A percentile compares a stretch with the other conserved stretches of the same genome.
These are phyloP conservation scores for Aspergillaceae sp. DNA, from an alignment of 2,329 filamentous ascomycete species.

Conservation along the genomic window DNA sequence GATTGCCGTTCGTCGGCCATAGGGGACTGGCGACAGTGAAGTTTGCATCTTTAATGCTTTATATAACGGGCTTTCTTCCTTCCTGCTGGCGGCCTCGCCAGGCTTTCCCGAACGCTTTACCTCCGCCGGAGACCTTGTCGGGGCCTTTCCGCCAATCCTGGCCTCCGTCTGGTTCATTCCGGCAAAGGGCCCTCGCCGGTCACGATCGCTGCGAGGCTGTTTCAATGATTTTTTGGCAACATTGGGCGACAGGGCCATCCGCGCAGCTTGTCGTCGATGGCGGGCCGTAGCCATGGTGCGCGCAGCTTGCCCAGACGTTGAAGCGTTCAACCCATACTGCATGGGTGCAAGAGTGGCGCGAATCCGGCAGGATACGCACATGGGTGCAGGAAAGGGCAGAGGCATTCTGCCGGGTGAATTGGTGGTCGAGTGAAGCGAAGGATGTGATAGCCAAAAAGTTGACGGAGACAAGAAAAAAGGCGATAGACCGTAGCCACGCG, in stretches of 20 bases:
- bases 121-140: constrained; percentile 31
- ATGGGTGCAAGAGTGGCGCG: constrained; percentile 11
- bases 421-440: neutral
- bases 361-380: constrained; percentile 28
- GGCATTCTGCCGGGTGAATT: constrained; percentile 16
- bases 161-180: constrained; percentile 51
- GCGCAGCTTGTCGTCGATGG: constrained; percentile 26
- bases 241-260: constrained; percentile 31
- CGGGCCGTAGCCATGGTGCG: constrained; percentile 25
- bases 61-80: constrained; percentile 47
- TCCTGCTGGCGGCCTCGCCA: constrained; percentile 25
- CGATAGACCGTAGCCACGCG: neutral
- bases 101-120: constrained; percentile 33
- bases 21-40: constrained; percentile 65
- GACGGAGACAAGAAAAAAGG: constrained; percentile 9
- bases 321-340: constrained; percentile 5
- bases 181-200: constrained; percentile 47
- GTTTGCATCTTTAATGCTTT: constrained; percentile 94
- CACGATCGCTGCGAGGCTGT: constrained; percentile 32
- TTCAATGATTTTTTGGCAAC: constrained; percentile 21
- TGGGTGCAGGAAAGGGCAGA: constrained; percentile 18
- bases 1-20: constrained; percentile 54
- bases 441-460: neutral
- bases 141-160: constrained; percentile 35
- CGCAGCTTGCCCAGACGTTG: constrained; percentile 20